Evolutionary conservation across 2,329 filamentous ascomycete species (phyloP).

Genomic region (Fonsecaea pedrosoi): DNA sequence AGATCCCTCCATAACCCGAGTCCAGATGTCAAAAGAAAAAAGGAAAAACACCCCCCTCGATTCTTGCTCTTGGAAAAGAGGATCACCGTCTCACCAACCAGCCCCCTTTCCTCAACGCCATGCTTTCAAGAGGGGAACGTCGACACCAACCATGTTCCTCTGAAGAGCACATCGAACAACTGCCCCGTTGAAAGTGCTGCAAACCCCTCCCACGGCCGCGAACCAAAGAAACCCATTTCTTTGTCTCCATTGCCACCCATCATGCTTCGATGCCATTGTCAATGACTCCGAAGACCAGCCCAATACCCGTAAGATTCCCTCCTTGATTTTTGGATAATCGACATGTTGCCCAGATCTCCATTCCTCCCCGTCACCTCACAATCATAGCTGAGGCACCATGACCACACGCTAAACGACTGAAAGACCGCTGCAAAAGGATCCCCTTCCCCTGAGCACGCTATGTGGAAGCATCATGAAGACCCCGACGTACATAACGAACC

Average conservation of each 20-base stretch:
- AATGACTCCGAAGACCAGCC: conserved; percentile 12
- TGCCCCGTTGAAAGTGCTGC: conserved; percentile 1
- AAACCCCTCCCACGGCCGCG: conserved; percentile 9
- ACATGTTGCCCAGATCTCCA: conserved; percentile 20
- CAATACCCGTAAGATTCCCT: not conserved
- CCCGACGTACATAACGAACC: conserved; percentile 32
- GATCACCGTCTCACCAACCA: conserved; percentile 7
- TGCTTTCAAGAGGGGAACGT: conserved; percentile 28
- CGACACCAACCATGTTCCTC: conserved; percentile 28
- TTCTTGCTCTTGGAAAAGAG: not conserved
- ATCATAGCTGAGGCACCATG: conserved; percentile 14
- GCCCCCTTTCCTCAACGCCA: conserved; percentile 24
- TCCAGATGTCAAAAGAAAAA: not conserved
- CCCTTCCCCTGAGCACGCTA: conserved; percentile 28
- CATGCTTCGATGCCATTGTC: conserved; percentile 7
- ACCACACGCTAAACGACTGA: conserved; percentile 21
- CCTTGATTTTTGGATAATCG: conserved; percentile 22
- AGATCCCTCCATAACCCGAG: not conserved
- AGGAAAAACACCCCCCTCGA: not conserved
- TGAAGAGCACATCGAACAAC: conserved; percentile 20
- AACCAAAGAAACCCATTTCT: not conserved
- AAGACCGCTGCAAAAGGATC: conserved; percentile 18
- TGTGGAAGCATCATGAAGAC: conserved; percentile 33
- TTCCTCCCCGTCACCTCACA: conserved; percentile 20
- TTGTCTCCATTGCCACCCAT: conserved; percentile 1